Conservation (phyloP, 2,329 filamentous ascomycete genomes). For the Colletotrichum sp. region DNA sequence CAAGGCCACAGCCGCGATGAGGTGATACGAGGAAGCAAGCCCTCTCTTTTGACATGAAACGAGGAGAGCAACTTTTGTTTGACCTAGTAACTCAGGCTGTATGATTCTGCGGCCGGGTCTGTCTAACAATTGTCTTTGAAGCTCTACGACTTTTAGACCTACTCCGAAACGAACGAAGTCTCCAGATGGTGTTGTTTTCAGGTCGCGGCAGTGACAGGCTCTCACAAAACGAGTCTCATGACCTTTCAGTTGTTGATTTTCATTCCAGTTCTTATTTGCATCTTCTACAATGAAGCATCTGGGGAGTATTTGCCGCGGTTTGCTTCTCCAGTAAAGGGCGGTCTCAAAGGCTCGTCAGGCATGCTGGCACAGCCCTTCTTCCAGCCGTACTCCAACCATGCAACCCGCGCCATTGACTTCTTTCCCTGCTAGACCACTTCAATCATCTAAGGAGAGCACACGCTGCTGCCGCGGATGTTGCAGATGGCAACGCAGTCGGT, state of each 20-base stretch:
- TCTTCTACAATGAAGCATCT: too few species aligned
- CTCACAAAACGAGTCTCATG: accelerated
- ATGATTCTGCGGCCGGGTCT: too few species aligned
- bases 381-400: background rate
- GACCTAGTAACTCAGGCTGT: too few species aligned
- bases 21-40: accelerated
- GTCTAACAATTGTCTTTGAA: too few species aligned
- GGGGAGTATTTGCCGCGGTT: background rate
- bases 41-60: too few species aligned
- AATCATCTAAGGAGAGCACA: background rate
- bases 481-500: background rate
- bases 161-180: too few species aligned
- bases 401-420: accelerated
- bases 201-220: too few species aligned
- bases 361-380: accelerated
- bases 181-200: too few species aligned
- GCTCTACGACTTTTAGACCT: too few species aligned
- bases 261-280: too few species aligned
- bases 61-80: too few species aligned
- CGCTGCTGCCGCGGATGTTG: background rate
- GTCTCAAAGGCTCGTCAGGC: background rate
- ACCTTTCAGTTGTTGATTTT: too few species aligned
- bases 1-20: background rate
- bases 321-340: background rate
- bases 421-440: accelerated